A percentile compares a stretch with the other conserved stretches of the same genome.
Evolutionary conservation across 1,139 yeast genomes (phyloP).

Genomic region (Hyphopichia buzzinii): DNA sequence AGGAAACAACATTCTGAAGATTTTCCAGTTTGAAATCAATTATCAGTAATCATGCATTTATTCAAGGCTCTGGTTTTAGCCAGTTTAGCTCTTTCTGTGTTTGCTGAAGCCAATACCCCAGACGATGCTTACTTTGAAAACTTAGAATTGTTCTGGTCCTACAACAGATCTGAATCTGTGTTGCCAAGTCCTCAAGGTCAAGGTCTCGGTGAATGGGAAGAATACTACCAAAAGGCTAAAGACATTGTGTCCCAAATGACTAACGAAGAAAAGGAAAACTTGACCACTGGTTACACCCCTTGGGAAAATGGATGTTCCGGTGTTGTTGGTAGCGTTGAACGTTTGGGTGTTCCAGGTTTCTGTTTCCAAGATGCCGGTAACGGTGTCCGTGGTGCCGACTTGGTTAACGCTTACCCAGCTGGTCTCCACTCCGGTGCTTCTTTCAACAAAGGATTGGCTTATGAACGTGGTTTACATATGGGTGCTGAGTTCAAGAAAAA

Average conservation of each 20-base stretch:
- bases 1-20: no score
- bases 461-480: conserved; percentile 3
- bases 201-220: conserved; percentile 9
- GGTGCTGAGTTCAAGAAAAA: conserved; percentile 4
- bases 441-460: conserved; percentile 1
- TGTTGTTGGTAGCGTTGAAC: conserved; percentile 2
- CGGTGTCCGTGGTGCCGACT: conserved; percentile 4
- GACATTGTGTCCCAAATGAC: no score
- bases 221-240: conserved; percentile 6
- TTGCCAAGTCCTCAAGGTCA: conserved; percentile 12
- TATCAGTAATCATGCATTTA: no score
- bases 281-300: no score
- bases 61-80: no score
- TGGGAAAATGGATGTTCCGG: conserved; percentile 8
- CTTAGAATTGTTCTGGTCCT: conserved; percentile 12
- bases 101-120: no score
- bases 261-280: no score
- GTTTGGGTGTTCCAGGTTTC: conserved; percentile 4
- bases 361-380: conserved; percentile 5
- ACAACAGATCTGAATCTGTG: conserved; percentile 12
- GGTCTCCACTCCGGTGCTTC: conserved; percentile 3
- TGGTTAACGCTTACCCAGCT: conserved; percentile 4
- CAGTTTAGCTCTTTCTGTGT: no score
- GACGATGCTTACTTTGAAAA: no score
- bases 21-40: no score